Conservation (phyloP, 164 flowering plant genomes). For the Litsea cubeba region DNA sequence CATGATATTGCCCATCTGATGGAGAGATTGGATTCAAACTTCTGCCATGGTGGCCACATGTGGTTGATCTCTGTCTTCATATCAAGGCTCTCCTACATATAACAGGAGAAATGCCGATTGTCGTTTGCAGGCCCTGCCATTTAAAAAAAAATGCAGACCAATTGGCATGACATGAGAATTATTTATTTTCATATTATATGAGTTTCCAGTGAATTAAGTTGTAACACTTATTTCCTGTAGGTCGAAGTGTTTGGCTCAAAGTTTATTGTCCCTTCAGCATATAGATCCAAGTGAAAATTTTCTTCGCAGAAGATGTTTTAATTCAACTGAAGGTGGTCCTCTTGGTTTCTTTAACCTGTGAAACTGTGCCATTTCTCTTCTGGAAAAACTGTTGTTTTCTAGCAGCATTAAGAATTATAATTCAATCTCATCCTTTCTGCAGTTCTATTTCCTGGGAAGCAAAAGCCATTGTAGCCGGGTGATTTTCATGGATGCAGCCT, state of each 20-base stretch:
- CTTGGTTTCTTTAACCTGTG: neutral
- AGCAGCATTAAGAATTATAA: neutral
- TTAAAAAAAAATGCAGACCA: too few relatives aligned
- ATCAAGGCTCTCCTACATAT: neutral
- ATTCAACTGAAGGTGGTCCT: slow-evolving; percentile 50
- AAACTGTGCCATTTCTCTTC: neutral
- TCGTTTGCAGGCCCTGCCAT: too few relatives aligned
- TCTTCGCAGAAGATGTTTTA: slow-evolving; percentile 45
- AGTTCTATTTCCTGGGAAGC: slow-evolving; percentile 8
- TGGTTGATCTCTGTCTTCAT: neutral
- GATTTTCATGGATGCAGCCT: neutral
- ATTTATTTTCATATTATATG: too few relatives aligned
- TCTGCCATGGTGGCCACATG: neutral
- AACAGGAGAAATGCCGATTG: neutral
- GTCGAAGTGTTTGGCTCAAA: slow-evolving; percentile 35
- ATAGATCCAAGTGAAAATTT: slow-evolving; percentile 50
- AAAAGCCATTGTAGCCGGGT: neutral
- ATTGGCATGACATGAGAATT: too few relatives aligned
- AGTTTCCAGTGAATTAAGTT: neutral
- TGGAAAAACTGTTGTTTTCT: neutral
- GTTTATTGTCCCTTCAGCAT: slow-evolving; percentile 37
- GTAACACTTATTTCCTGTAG: slow-evolving; percentile 32
- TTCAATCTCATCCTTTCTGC: neutral
- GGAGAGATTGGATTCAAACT: neutral
- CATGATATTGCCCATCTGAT: neutral